Evolutionary conservation across 306 rosid species (phyloP).

Genomic region (Malus sieversii): DNA sequence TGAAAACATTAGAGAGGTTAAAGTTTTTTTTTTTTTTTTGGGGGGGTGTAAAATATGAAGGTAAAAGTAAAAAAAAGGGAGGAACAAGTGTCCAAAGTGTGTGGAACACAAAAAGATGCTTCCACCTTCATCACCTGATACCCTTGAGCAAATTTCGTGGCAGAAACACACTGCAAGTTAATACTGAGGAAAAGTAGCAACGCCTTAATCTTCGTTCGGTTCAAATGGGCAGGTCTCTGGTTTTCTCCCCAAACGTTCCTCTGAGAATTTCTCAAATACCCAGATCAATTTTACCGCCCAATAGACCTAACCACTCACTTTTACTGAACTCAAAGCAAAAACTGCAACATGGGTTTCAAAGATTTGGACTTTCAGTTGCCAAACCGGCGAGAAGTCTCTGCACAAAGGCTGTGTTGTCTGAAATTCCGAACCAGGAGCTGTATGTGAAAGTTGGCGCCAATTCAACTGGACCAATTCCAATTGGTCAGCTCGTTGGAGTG

Average conservation of each 20-base stretch:
- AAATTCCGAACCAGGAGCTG: constrained; percentile 22
- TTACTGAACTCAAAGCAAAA: constrained; percentile 4
- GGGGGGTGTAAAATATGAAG: no score
- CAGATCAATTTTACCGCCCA: constrained; percentile 19
- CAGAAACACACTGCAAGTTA: background rate
- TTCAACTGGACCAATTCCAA: constrained; percentile 58
- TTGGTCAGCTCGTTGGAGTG: constrained; percentile 63
- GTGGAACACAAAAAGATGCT: constrained; percentile 9
- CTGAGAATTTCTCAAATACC: constrained; percentile 22
- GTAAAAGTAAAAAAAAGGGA: background rate
- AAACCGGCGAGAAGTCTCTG: constrained; percentile 19
- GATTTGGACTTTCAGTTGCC: constrained; percentile 16
- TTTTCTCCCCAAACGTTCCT: constrained; percentile 39
- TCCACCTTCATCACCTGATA: background rate
- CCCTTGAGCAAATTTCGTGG: background rate
- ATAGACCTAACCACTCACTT: constrained; percentile 10
- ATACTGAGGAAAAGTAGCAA: background rate
- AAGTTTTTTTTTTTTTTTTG: background rate
- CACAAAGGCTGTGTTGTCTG: constrained; percentile 47
- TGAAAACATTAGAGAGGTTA: background rate
- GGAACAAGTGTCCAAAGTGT: background rate
- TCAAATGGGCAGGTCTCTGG: constrained; percentile 35
- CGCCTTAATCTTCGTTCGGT: background rate
- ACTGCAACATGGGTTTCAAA: constrained; percentile 26
- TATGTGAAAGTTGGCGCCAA: constrained; percentile 54